Evolutionary conservation across 2,329 filamentous ascomycete genomes (phyloP), one percentile per base, ranked within the genome.

Genomic region (Geosmithia flava): DNA sequence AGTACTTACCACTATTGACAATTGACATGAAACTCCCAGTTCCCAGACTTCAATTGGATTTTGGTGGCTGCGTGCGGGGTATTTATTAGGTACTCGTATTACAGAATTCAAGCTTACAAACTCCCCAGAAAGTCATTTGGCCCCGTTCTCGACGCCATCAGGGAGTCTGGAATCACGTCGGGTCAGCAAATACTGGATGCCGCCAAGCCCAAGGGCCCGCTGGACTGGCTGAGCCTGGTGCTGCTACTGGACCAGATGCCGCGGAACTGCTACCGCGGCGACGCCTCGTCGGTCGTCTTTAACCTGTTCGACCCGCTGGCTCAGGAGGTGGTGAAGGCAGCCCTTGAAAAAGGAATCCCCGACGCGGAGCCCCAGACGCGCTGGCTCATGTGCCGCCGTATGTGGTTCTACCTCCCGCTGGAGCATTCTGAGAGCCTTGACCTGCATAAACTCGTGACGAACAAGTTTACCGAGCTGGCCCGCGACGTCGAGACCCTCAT

Each of bases 241-340:
- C 54, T 84, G 2, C 66, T 84, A 2, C 68, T 84, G 2, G 81
- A 84, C 52, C 80, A 84, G 56, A 67, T 83, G 42, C 68, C 80
- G 0, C 72, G 81, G 2, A 83, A 84, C 56, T 68, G 76, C 52
- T 80, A 74, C 61, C 76, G 81, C 15, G 70, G 67, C 0, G 62
- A 65, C 0, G 60, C 75, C 20, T 59, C 66, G 0, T 52, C 47
- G 2, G 42, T 72, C 2, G 61, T 74, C 11, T 83, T 81, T 55
- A 62, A 50, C 1, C 68, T 74, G 53, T 82, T 79, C 53, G 80
- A 83, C 53, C 69, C 68, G 7, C 61, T 83, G 2, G 68, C 73
- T 0, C 61, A 62, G n/a, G 62, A 70, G 2, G 56, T 81, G 7
- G 57, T 69, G 1, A 46, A 56, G 3, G 47, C 57, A 29, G 59